phyloP scores from a whole-genome alignment of 2,329 filamentous ascomycete species.

The Purpureocillium lavendulum region DNA sequence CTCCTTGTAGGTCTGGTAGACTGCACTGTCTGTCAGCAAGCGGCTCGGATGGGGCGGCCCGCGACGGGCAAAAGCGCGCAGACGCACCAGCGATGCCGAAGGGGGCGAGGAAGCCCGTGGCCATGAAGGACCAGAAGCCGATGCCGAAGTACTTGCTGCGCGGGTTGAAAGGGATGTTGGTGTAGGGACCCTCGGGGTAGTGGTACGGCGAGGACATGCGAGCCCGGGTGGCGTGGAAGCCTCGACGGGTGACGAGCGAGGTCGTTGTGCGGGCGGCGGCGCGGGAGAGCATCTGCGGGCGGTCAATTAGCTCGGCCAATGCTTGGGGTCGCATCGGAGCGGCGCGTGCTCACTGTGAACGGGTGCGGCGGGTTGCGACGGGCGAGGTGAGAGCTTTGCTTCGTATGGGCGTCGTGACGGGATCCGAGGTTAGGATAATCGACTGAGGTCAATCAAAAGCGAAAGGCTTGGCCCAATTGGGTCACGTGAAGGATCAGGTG shows the following conservation, averaged over 20 bases:
- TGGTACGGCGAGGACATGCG: conserved; percentile 90
- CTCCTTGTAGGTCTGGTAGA: conserved; percentile 37
- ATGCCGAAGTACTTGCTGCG: conserved; percentile 76
- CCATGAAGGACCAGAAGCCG: conserved; percentile 70
- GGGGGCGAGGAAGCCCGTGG: conserved; percentile 48
- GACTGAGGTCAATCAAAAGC: conserved; percentile 22
- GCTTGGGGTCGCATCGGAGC: background rate
- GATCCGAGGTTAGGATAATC: conserved; percentile 19
- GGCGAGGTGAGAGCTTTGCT: conserved; percentile 14
- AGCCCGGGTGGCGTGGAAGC: conserved; percentile 84
- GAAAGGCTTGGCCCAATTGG: conserved; percentile 14
- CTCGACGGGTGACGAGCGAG: conserved; percentile 72
- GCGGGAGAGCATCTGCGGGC: conserved; percentile 71
- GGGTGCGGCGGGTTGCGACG: conserved; percentile 13
- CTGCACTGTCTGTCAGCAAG: conserved; percentile 21
- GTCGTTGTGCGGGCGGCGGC: conserved; percentile 57
- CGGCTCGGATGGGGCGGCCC: conserved; percentile 7
- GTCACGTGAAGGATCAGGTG: conserved; percentile 9
- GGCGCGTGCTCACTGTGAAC: conserved; percentile 4
- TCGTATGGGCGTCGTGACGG: conserved; percentile 15
- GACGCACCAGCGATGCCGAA: conserved; percentile 55
- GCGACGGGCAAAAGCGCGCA: too few relatives aligned
- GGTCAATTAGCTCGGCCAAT: conserved; percentile 30
- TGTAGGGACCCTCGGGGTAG: conserved; percentile 92
- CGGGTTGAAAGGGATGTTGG: conserved; percentile 96